These are phyloP conservation scores for Clonostachys rhizophaga DNA, from an alignment of 2,329 filamentous ascomycete genomes.

Conservation along the genomic window DNA sequence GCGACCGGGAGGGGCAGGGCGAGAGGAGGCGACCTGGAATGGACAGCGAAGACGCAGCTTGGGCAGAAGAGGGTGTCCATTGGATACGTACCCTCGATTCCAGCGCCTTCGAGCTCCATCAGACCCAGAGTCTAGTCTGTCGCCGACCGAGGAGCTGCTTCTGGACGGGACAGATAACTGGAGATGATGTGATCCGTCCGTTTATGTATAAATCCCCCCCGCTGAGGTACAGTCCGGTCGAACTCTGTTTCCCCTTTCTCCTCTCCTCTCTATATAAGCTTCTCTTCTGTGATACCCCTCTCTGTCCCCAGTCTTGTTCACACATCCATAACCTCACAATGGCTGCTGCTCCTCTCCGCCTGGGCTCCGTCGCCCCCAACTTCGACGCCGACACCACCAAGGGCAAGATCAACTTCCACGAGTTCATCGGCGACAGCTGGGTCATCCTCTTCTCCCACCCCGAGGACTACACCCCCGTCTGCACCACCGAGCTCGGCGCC, in stretches of 20 bases:
- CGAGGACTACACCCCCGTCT: slow-evolving; percentile 90
- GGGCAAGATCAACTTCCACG: slow-evolving; percentile 76
- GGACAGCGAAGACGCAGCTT: too few species aligned
- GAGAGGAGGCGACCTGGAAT: too few species aligned
- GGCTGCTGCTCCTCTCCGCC: slow-evolving; percentile 43
- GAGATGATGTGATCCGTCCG: neutral
- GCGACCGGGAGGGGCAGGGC: too few species aligned
- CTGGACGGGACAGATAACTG: neutral
- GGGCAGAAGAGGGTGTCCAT: too few species aligned
- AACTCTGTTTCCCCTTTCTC: neutral
- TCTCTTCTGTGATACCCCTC: slow-evolving; percentile 1
- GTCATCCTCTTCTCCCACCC: slow-evolving; percentile 82
- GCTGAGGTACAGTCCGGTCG: neutral
- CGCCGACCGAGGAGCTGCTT: too few species aligned
- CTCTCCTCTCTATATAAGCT: neutral
- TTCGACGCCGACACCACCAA: slow-evolving; percentile 78
- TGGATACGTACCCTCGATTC: too few species aligned
- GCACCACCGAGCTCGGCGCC: slow-evolving; percentile 91
- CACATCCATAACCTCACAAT: slow-evolving; percentile 12
- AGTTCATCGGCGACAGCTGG: slow-evolving; percentile 77
- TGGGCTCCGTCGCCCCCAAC: slow-evolving; percentile 69
- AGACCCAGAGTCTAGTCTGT: too few species aligned
- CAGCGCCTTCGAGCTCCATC: too few species aligned
- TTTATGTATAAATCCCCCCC: neutral
- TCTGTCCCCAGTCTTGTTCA: neutral